Evolutionary conservation across 805 yeast species (phyloP).

Genomic region (Zygosaccharomyces siamensis): DNA sequence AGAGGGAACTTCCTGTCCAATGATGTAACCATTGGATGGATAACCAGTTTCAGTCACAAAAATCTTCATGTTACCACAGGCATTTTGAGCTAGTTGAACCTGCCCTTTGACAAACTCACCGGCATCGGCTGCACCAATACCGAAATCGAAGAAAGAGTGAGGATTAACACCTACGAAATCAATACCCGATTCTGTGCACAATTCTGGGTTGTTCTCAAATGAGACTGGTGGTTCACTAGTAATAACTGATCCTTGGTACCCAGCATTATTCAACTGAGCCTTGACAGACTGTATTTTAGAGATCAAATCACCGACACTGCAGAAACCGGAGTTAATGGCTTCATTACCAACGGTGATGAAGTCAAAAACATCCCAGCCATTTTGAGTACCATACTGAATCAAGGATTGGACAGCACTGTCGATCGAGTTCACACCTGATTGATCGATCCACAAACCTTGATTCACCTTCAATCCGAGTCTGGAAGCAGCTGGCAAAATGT

Average conservation of each 20-base stretch:
- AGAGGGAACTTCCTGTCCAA: conserved; percentile 72
- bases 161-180: conserved; percentile 86
- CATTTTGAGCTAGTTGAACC: conserved; percentile 45
- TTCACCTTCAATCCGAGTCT: conserved; percentile 63
- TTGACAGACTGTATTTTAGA: conserved; percentile 63
- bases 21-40: conserved; percentile 66
- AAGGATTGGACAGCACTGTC: conserved; percentile 53
- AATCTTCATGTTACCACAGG: conserved; percentile 54
- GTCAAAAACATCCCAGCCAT: conserved; percentile 71
- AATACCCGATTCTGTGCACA: conserved; percentile 65
- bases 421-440: conserved; percentile 63
- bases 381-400: conserved; percentile 46
- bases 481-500: conserved; percentile 57
- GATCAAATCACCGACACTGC: conserved; percentile 57
- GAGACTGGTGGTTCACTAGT: conserved; percentile 89
- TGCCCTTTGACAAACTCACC: conserved; percentile 70
- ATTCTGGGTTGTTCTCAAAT: conserved; percentile 54
- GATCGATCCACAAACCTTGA: conserved; percentile 82
- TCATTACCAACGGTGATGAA: conserved; percentile 84
- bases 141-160: conserved; percentile 74
- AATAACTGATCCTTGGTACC: conserved; percentile 70
- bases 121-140: conserved; percentile 57
- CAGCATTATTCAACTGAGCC: conserved; percentile 53
- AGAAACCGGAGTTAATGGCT: conserved; percentile 63
- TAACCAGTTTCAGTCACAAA: conserved; percentile 84